These are phyloP conservation scores for Zymoseptoria crescenta DNA, from an alignment of 2,329 filamentous ascomycete species.

Conservation along the genomic window DNA sequence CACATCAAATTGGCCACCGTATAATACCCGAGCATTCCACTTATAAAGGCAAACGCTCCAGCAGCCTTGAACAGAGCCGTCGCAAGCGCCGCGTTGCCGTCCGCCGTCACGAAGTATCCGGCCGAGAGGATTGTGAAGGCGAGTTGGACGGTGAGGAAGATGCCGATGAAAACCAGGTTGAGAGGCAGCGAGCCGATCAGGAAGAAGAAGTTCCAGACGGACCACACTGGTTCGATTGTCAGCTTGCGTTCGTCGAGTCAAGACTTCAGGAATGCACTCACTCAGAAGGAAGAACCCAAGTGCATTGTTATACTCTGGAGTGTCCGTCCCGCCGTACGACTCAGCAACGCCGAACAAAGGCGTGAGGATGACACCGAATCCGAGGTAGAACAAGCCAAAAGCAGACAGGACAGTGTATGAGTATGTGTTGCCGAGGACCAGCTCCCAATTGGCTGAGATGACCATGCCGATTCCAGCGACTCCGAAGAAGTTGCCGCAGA, in stretches of 20 bases:
- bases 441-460: slow-evolving; percentile 50
- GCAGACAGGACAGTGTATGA: slow-evolving; percentile 48
- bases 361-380: slow-evolving; percentile 43
- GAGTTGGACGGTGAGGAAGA: slow-evolving; percentile 43
- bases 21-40: slow-evolving; percentile 42
- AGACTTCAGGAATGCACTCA: slow-evolving; percentile 18
- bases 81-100: slow-evolving; percentile 31
- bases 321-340: slow-evolving; percentile 37
- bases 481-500: slow-evolving; percentile 50
- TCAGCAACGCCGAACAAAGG: slow-evolving; percentile 40
- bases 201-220: slow-evolving; percentile 41
- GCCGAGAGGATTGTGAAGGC: slow-evolving; percentile 39
- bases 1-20: slow-evolving; percentile 38
- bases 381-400: slow-evolving; percentile 48
- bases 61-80: slow-evolving; percentile 37
- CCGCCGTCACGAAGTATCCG: slow-evolving; percentile 41
- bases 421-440: slow-evolving; percentile 45
- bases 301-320: slow-evolving; percentile 41
- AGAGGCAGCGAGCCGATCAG: slow-evolving; percentile 39
- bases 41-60: slow-evolving; percentile 41
- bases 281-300: slow-evolving; percentile 44
- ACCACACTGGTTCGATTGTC: slow-evolving; percentile 34
- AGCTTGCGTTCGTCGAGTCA: neutral
- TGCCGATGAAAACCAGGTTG: slow-evolving; percentile 42
- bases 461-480: slow-evolving; percentile 45